Evolutionary conservation across 2,329 filamentous ascomycete species (phyloP).

Genomic region (Diaporthe batatas): DNA sequence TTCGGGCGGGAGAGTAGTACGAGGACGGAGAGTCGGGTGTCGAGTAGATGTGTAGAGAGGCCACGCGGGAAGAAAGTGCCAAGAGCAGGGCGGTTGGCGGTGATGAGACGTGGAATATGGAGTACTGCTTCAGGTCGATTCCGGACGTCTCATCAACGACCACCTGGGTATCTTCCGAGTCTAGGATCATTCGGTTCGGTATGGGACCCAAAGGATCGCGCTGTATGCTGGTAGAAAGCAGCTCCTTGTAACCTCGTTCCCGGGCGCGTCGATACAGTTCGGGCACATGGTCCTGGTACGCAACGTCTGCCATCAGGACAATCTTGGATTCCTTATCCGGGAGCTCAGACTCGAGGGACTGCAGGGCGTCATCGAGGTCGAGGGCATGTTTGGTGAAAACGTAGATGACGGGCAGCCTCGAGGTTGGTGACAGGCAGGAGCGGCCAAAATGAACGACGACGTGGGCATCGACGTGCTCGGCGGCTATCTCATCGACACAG

Average conservation of each 20-base stretch:
- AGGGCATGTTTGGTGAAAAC: conserved; percentile 85
- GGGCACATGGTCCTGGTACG: conserved; percentile 81
- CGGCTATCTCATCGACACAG: conserved; percentile 96
- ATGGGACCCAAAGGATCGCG: conserved; percentile 84
- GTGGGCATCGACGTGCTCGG: conserved; percentile 91
- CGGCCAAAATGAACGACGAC: conserved; percentile 95
- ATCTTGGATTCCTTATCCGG: conserved; percentile 72
- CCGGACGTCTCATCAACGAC: conserved; percentile 57
- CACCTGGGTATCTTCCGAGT: conserved; percentile 46
- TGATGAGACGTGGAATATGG: conserved; percentile 87
- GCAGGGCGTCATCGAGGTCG: conserved; percentile 67
- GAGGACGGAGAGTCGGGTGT: conserved; percentile 62
- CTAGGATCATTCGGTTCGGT: conserved; percentile 80
- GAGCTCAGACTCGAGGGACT: conserved; percentile 78
- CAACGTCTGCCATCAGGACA: conserved; percentile 90
- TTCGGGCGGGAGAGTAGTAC: conserved; percentile 62
- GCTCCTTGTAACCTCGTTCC: conserved; percentile 74
- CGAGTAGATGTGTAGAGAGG: conserved; percentile 82
- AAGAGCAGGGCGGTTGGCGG: conserved; percentile 87
- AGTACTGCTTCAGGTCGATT: conserved; percentile 72
- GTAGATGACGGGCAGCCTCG: conserved; percentile 87
- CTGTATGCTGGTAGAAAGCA: conserved; percentile 79
- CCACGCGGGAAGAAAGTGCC: conserved; percentile 86
- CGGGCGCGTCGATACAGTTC: conserved; percentile 67
- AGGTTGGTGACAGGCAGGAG: conserved; percentile 91